These are phyloP conservation scores for Entomortierella parvispora DNA, from an alignment of 192 early-diverging fungal genomes.

Conservation along the genomic window DNA sequence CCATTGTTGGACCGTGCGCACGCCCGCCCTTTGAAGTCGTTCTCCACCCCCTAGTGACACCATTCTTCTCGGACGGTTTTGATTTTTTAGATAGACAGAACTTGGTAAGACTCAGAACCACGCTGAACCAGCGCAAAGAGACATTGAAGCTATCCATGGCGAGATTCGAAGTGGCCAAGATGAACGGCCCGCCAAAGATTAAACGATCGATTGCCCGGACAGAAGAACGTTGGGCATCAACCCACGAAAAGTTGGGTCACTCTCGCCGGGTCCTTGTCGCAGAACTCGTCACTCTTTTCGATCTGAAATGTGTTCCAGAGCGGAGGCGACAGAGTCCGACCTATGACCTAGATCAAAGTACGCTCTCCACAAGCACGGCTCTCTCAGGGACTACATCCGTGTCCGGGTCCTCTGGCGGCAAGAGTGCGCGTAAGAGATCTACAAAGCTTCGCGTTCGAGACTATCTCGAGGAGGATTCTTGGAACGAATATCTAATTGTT, in stretches of 20 bases:
- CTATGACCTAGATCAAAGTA: conserved; percentile 11
- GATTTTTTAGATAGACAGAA: conserved; percentile 24
- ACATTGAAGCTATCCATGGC: conserved; percentile 35
- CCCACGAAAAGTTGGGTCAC: conserved; percentile 50
- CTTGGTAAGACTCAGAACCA: conserved; percentile 14
- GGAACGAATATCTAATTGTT: conserved; percentile 52
- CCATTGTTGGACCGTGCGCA: not conserved
- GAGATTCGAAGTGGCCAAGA: conserved; percentile 33
- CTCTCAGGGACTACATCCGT: conserved; percentile 26
- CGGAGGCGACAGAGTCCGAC: conserved; percentile 3
- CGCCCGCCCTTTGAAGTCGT: not conserved
- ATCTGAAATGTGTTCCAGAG: conserved; percentile 54
- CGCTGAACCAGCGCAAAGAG: conserved; percentile 41
- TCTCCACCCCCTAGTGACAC: too few relatives aligned
- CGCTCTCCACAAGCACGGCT: conserved; percentile 20
- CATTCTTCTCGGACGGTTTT: too few relatives aligned
- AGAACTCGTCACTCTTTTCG: conserved; percentile 61
- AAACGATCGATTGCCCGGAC: conserved; percentile 27
- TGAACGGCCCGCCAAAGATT: conserved; percentile 39
- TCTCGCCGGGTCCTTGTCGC: conserved; percentile 60
- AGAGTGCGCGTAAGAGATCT: conserved; percentile 2
- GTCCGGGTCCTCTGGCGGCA: conserved; percentile 9
- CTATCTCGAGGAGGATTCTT: conserved; percentile 48
- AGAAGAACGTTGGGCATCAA: conserved; percentile 54
- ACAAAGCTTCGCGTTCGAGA: conserved; percentile 47